Base-by-base conservation (phyloP, 129 eudicot genomes). In the Tanacetum coccineum region DNA sequence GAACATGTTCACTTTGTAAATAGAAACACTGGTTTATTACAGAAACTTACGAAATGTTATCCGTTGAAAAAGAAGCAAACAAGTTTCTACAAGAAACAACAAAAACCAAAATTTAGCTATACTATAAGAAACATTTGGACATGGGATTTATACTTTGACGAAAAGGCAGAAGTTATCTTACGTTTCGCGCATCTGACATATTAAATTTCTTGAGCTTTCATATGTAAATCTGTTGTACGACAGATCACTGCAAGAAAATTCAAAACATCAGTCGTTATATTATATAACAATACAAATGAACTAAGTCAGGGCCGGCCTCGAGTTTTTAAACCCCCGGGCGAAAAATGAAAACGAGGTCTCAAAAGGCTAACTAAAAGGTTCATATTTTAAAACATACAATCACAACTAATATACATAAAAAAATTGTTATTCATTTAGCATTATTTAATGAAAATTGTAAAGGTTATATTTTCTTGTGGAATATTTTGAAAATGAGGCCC, bases 181-280 rank as follows among this genome's bases (percentile, higher is more conserved):
- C 89, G 68, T 79, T 9, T 49, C 63, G n/a, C 68, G 65, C 19
- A 60, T 52, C 22, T 62, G 83, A 79, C 89, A 84, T 19, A 18
- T 62, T 36, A 6, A 5, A 20, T 32, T 6, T 14, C 50, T 55
- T n/a, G 77, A 58, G 62, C 73, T 66, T 46, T 21, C 62, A 52
- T 47, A 45, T 18, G 82, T 74, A 21, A 84, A 66, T 20, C 74
- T 80, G 81, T 84, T 84, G 67, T 80, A 77, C 9, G 89, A 84
- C 46, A 84, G 47, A 78, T 84, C 79, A 66, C 79, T 74, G 68
- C 73, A 58, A 57, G 49, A 13, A 48, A n/a, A 48, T 9, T 25
- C 19, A 3, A 22, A 49, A 49, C 19, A 57, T 12, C 40, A 36
- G 10, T 57, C 17, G 18, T 20, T 57, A 4, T 57, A 22, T 25